A percentile compares a stretch with the other conserved stretches of the same genome.
phyloP scores from a whole-genome alignment of 345 rosid genomes.

The Boechera divaricarpa region DNA sequence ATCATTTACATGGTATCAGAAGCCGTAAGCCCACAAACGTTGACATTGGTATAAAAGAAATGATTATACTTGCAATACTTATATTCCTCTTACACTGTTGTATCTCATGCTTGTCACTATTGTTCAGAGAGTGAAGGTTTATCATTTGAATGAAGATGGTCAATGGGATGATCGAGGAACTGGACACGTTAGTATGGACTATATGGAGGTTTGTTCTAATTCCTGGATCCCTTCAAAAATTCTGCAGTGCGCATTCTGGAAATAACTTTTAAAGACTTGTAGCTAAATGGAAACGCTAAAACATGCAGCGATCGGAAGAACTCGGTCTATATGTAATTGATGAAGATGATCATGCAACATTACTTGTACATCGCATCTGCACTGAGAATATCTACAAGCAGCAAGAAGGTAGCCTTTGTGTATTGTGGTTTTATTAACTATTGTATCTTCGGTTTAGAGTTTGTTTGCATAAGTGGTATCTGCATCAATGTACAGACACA shows the following conservation, averaged over 20 bases:
- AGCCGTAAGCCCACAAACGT: neutral
- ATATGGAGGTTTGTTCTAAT: slow-evolving; percentile 68
- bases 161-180: slow-evolving; percentile 99
- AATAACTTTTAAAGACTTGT: slow-evolving; percentile 25
- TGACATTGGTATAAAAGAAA: neutral
- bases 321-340: slow-evolving; percentile 75
- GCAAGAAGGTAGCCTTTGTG: slow-evolving; percentile 76
- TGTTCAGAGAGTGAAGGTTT: slow-evolving; percentile 87
- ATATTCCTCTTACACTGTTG: neutral
- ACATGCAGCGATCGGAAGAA: slow-evolving; percentile 77
- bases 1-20: neutral
- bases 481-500: slow-evolving; percentile 57
- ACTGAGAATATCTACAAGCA: slow-evolving; percentile 82
- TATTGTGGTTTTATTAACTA: slow-evolving; percentile 9
- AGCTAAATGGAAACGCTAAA: slow-evolving; percentile 41
- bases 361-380: slow-evolving; percentile 80
- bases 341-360: slow-evolving; percentile 82
- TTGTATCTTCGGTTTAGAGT: slow-evolving; percentile 3
- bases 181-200: slow-evolving; percentile 81
- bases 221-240: slow-evolving; percentile 1
- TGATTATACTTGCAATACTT: neutral
- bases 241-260: slow-evolving; percentile 7
- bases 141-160: slow-evolving; percentile 71
- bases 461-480: slow-evolving; percentile 8
- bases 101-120: neutral